These are phyloP conservation scores for Fusarium sp. DNA, from an alignment of 2,329 filamentous ascomycete species.

Conservation along the genomic window DNA sequence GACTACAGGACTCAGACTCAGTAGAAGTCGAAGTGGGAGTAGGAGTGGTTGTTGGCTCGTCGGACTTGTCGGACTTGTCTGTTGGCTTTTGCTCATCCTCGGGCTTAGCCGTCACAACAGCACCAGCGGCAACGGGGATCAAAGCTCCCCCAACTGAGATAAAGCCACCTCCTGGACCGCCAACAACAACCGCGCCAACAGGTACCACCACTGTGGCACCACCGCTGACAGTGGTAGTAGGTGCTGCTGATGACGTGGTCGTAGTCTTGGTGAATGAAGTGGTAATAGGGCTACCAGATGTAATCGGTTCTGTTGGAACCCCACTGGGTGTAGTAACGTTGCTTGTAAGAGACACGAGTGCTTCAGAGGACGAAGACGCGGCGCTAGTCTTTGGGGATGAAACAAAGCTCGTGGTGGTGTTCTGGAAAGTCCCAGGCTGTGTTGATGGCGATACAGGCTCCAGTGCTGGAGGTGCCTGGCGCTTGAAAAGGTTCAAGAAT, in stretches of 20 bases:
- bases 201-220: not conserved
- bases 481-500: not conserved
- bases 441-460: not conserved
- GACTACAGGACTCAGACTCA: not conserved
- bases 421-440: not conserved
- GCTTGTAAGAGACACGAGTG: not conserved
- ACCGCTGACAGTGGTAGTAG: not conserved
- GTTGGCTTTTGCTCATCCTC: not conserved
- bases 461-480: not conserved
- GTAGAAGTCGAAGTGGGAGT: not conserved
- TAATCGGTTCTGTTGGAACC: not conserved
- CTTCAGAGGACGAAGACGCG: not conserved
- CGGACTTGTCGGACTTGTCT: not conserved
- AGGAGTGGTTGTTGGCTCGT: not conserved
- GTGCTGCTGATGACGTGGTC: not conserved
- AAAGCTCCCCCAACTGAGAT: not conserved
- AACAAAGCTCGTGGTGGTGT: not conserved
- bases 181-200: accelerated
- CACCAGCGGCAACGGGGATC: not conserved
- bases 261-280: not conserved
- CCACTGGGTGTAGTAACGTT: not conserved
- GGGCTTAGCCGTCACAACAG: not conserved
- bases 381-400: not conserved
- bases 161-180: accelerated
- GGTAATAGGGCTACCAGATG: not conserved